These are phyloP conservation scores for Trichoderma lentiforme DNA, from an alignment of 2,329 filamentous ascomycete genomes.

Conservation along the genomic window DNA sequence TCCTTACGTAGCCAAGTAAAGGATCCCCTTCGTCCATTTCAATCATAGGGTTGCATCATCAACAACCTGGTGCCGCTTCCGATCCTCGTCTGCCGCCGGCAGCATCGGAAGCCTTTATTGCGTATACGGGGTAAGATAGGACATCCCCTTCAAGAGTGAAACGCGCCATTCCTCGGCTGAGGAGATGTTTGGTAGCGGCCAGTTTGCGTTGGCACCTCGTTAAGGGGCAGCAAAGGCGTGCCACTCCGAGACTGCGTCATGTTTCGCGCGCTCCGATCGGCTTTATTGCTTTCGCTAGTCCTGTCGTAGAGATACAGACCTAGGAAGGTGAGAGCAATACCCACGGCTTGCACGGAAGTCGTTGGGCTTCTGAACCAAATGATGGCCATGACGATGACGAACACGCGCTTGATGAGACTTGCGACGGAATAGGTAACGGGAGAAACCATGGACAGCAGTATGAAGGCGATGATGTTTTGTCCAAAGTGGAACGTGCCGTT, in stretches of 20 bases:
- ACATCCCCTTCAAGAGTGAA: background rate
- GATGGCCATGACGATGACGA: conserved; percentile 91
- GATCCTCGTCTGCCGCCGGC: background rate
- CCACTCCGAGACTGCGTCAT: conserved; percentile 42
- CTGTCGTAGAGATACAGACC: conserved; percentile 95
- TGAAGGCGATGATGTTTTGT: conserved; percentile 92
- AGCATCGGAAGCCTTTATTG: background rate
- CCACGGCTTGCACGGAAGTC: conserved; percentile 75
- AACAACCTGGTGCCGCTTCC: background rate
- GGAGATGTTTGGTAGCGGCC: conserved; percentile 25
- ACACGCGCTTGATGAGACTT: conserved; percentile 93
- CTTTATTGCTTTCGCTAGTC: conserved; percentile 82
- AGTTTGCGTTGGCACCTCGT: conserved; percentile 36
- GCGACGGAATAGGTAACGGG: conserved; percentile 97
- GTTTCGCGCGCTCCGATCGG: conserved; percentile 74
- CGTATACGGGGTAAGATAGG: background rate
- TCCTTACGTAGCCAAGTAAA: background rate
- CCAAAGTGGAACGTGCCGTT: conserved; percentile 96
- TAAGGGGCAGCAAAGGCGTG: conserved; percentile 63
- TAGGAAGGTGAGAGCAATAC: conserved; percentile 84
- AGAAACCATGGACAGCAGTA: conserved; percentile 87
- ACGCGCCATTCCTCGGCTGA: conserved; percentile 21
- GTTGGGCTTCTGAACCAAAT: conserved; percentile 94
- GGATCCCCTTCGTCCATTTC: background rate
- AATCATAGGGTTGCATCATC: background rate